Evolutionary conservation across 108 stramenopile genomes (phyloP).

Genomic region (Mayamaea pseudoterrestris): DNA sequence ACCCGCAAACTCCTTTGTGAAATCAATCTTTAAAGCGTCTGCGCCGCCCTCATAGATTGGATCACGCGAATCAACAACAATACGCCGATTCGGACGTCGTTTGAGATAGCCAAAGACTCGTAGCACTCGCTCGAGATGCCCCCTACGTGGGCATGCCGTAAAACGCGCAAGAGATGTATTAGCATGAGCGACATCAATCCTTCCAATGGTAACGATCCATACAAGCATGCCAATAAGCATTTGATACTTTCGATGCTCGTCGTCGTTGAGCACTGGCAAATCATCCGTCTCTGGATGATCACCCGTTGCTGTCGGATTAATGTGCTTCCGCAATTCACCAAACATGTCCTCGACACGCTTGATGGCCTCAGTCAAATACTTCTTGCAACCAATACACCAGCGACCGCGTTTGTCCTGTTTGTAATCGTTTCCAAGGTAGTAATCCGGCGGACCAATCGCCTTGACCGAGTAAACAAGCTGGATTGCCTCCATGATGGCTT

Average conservation of each 20-base stretch:
- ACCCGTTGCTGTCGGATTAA: slow-evolving; percentile 9
- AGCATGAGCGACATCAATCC: slow-evolving; percentile 16
- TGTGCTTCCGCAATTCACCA: not conserved
- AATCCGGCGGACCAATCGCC: not conserved
- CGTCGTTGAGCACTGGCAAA: slow-evolving; percentile 2
- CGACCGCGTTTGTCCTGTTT: not conserved
- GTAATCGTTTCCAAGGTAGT: slow-evolving; percentile 12
- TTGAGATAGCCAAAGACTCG: slow-evolving; percentile 17
- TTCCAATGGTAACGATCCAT: slow-evolving; percentile 13
- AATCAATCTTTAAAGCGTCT: not conserved
- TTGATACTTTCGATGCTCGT: slow-evolving; percentile 12
- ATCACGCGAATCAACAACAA: slow-evolving; percentile 3
- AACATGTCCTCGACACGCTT: not conserved
- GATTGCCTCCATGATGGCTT: slow-evolving; percentile 1
- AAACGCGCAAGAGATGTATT: slow-evolving; percentile 12
- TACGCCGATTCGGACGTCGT: slow-evolving; percentile 3
- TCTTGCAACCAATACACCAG: not conserved
- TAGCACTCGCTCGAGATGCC: slow-evolving; percentile 18
- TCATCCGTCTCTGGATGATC: slow-evolving; percentile 18
- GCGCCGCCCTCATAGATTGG: not conserved
- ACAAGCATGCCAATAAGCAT: slow-evolving; percentile 14
- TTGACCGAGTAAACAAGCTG: slow-evolving; percentile 3
- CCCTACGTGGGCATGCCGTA: slow-evolving; percentile 12
- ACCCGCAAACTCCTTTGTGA: not conserved
- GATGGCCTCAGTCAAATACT: not conserved